Conservation (phyloP, 306 rosid species). For the Vicia sativa region DNA sequence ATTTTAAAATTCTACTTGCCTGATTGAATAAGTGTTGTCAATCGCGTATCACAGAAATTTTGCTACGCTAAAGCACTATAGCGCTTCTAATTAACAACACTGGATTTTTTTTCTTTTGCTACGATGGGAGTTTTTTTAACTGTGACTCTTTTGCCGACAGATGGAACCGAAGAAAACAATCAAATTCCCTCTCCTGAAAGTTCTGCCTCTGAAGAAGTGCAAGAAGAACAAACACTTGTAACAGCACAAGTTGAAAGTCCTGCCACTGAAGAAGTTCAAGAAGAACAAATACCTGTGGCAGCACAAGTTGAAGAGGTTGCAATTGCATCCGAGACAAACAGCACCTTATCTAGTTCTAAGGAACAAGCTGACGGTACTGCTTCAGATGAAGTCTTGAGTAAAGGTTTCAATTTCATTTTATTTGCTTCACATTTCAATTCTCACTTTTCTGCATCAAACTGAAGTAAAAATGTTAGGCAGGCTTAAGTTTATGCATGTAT, state of each 20-base stretch:
- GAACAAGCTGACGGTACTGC: constrained; percentile 34
- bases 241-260: constrained; percentile 31
- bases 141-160: constrained; percentile 13
- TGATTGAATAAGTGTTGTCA: background rate
- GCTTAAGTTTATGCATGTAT: background rate
- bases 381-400: constrained; percentile 42
- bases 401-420: constrained; percentile 42
- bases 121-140: too few relatives aligned
- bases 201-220: constrained; percentile 40
- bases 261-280: constrained; percentile 40
- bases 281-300: constrained; percentile 21
- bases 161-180: constrained; percentile 38
- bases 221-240: constrained; percentile 28
- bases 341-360: constrained; percentile 31
- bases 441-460: constrained; percentile 25
- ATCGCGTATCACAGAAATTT: too few relatives aligned
- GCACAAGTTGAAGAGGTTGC: constrained; percentile 43
- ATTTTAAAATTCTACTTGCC: constrained; percentile 29
- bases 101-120: too few relatives aligned
- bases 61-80: too few relatives aligned
- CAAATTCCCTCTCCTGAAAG: constrained; percentile 39
- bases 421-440: constrained; percentile 15
- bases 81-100: too few relatives aligned
- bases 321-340: constrained; percentile 16
- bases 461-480: background rate